Percentiles rank a stretch among this genome's conserved stretches.
Evolutionary conservation across 1,284 basidiomycete species (phyloP).

Genomic region (Leccinum cinnamomeum): DNA sequence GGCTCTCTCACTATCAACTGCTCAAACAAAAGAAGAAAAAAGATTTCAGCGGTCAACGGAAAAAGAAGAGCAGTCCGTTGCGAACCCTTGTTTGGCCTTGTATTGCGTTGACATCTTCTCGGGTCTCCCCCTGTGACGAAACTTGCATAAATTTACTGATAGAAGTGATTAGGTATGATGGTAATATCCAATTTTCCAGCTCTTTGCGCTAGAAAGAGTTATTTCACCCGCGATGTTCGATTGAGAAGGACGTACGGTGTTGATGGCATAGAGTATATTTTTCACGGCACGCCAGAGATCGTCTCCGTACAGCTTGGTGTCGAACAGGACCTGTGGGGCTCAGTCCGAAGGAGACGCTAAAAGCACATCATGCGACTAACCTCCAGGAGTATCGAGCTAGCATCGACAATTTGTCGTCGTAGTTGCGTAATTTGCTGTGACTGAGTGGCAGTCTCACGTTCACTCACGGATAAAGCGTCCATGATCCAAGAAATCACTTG

Average conservation of each 20-base stretch:
- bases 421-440: slow-evolving; percentile 31
- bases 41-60: slow-evolving; percentile 45
- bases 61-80: slow-evolving; percentile 50
- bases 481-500: slow-evolving; percentile 46
- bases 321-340: slow-evolving; percentile 36
- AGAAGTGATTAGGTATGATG: slow-evolving; percentile 41
- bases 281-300: slow-evolving; percentile 42
- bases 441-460: slow-evolving; percentile 21
- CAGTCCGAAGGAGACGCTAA: background rate
- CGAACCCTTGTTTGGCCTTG: slow-evolving; percentile 65
- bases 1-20: slow-evolving; percentile 45
- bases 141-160: slow-evolving; percentile 41
- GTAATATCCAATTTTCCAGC: slow-evolving; percentile 44
- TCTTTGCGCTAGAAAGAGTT: slow-evolving; percentile 44
- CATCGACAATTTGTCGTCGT: slow-evolving; percentile 46
- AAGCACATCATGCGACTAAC: slow-evolving; percentile 32
- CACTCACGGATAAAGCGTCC: slow-evolving; percentile 38
- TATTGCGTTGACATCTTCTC: slow-evolving; percentile 39
- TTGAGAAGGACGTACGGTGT: slow-evolving; percentile 40
- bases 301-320: slow-evolving; percentile 32
- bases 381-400: slow-evolving; percentile 49
- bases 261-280: slow-evolving; percentile 41
- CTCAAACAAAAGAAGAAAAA: slow-evolving; percentile 47
- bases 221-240: slow-evolving; percentile 12
- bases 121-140: slow-evolving; percentile 26